A percentile compares a stretch with the other conserved stretches of the same genome.
phyloP scores from a whole-genome alignment of 768 basidiomycete species.

The Boletus huronensis region DNA sequence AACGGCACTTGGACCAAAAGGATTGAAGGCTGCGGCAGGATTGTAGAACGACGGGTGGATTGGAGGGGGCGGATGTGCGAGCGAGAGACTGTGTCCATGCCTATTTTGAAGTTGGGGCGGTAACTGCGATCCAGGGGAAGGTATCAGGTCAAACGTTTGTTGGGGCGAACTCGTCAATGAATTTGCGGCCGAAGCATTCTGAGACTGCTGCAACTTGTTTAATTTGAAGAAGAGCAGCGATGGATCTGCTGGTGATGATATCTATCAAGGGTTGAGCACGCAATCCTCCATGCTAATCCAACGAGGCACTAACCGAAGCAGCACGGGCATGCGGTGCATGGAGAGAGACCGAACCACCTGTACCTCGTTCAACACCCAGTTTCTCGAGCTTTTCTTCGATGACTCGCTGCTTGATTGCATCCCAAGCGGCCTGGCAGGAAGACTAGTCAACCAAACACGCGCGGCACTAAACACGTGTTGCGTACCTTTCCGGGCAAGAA shows the following conservation, averaged over 20 bases:
- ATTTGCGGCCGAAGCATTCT: conserved; percentile 45
- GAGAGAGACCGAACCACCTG: conserved; percentile 50
- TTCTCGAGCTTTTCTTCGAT: conserved; percentile 82
- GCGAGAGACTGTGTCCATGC: conserved; percentile 73
- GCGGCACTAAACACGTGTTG: conserved; percentile 7
- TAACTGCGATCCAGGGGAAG: conserved; percentile 46
- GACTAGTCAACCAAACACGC: conserved; percentile 3
- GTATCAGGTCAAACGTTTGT: conserved; percentile 47
- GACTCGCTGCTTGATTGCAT: conserved; percentile 59
- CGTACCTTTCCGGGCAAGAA: conserved; percentile 79
- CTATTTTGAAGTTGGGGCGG: conserved; percentile 45
- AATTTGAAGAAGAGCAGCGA: conserved; percentile 77
- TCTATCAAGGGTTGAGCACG: conserved; percentile 40
- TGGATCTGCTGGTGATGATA: conserved; percentile 89
- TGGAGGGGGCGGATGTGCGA: conserved; percentile 53
- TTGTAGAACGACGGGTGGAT: conserved; percentile 34
- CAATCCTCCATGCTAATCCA: conserved; percentile 16
- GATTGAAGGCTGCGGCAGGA: conserved; percentile 50
- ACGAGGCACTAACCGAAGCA: conserved; percentile 62
- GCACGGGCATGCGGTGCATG: conserved; percentile 78
- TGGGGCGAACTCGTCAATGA: conserved; percentile 68
- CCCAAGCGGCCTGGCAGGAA: conserved; percentile 62
- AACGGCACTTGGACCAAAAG: conserved; percentile 58
- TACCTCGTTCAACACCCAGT: conserved; percentile 71
- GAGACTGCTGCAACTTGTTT: conserved; percentile 78